Percentiles rank a stretch among this genome's conserved stretches.
phyloP scores from a whole-genome alignment of 2,329 filamentous ascomycete species.

The Alternaria dauci region DNA sequence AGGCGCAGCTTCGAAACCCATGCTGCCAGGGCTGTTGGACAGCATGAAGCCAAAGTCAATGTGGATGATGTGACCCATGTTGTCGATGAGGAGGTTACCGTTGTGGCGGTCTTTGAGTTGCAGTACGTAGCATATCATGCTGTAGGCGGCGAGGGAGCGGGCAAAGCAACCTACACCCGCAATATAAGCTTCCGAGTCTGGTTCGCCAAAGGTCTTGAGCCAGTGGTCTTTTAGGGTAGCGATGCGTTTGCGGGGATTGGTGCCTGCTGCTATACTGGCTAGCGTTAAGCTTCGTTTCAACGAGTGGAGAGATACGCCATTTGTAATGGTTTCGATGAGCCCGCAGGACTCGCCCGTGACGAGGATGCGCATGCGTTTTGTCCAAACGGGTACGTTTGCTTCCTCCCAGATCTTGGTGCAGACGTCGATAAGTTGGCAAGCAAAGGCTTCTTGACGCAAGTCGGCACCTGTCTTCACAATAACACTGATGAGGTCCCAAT shows the following conservation, averaged over 20 bases:
- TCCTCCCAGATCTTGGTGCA: constrained; percentile 85
- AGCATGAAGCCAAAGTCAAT: constrained; percentile 93
- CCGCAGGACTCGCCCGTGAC: constrained; percentile 86
- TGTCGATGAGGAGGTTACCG: constrained; percentile 85
- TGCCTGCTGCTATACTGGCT: constrained; percentile 74
- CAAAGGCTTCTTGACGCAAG: constrained; percentile 84
- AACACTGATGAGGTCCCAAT: constrained; percentile 86
- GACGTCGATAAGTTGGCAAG: constrained; percentile 82
- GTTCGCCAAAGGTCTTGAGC: constrained; percentile 76
- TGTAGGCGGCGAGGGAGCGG: constrained; percentile 83
- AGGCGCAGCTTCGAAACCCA: constrained; percentile 85
- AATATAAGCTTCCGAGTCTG: constrained; percentile 73
- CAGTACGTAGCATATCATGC: constrained; percentile 82
- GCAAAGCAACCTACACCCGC: constrained; percentile 81
- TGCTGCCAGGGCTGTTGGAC: constrained; percentile 82
- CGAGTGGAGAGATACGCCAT: constrained; percentile 86
- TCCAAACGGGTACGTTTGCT: constrained; percentile 80
- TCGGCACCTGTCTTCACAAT: constrained; percentile 89
- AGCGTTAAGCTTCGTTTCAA: constrained; percentile 83
- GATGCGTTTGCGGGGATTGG: constrained; percentile 77
- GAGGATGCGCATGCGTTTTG: constrained; percentile 85
- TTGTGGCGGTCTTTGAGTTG: constrained; percentile 89
- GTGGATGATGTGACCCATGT: constrained; percentile 85
- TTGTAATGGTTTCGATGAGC: constrained; percentile 87
- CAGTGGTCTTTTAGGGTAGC: constrained; percentile 85